Base-by-base conservation (phyloP, 2,329 filamentous ascomycete genomes). In the Aspergillus uvarum region DNA sequence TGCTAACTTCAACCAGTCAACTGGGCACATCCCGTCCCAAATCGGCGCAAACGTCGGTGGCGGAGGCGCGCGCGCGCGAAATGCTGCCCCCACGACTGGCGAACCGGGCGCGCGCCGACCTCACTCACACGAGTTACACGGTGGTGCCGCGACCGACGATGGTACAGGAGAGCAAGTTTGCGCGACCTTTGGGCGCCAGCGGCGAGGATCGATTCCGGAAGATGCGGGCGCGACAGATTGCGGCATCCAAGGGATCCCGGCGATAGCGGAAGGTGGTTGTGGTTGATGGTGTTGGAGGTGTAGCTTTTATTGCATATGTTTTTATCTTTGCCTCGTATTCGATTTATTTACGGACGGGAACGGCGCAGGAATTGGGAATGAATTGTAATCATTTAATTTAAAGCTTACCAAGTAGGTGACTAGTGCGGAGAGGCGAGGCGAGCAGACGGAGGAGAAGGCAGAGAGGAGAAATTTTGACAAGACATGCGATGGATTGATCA, bases 81-180 rank as follows among this genome's bases (percentile, higher is more conserved):
- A 78, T 86, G 62, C 82, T 83, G 61, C 80, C 79, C 50, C 83
- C 83, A 21, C 79, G 78, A 54, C 74, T 80, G 38, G 80, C 79
- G 64, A 86, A 87, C 66, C 81, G 86, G 67, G 86, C 86, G 32
- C 80, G 85, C 60, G 80, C 85, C 63, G 82, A 87, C 64, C 80
- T 80, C 51, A 82, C 81, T n/a, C 79, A 84, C 38, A 83, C 83
- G 52, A 86, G 82, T 22, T 89, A 88, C 70, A 85, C 81, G 5
- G 81, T 88, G 65, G 86, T 85, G 51, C 86, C 86, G n/a, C 83
- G 82, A 70, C 85, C 81, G 71, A 85, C 81, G 49, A 72, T 79
- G 54, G 71, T 79, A 14, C 72, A 74, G 52, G 76, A 79, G 60
- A 79, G 74, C 66, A 77, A 76, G 59, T 81, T 78, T 67, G 76